Conservation (phyloP, 148 eudicot genomes). For the Cornus suecica region DNA sequence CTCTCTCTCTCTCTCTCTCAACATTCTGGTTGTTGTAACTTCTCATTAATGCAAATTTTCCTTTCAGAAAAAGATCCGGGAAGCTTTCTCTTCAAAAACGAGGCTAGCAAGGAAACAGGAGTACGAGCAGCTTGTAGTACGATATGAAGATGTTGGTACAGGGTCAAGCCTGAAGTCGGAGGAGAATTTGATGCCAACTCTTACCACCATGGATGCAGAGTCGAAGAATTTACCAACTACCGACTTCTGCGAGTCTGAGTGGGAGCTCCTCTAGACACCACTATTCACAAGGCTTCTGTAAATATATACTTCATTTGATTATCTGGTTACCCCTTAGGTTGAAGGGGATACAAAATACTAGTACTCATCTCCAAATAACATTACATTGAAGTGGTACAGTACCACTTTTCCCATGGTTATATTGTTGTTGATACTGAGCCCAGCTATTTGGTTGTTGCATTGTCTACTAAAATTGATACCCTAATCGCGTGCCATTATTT, state of each 20-base stretch:
- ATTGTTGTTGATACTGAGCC: no score
- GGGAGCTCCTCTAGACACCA: constrained; percentile 43
- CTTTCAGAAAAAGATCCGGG: constrained; percentile 39
- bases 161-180: constrained; percentile 6
- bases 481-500: no score
- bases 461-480: no score
- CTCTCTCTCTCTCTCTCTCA: not conserved
- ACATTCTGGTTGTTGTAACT: constrained; percentile 2
- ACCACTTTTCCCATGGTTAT: not conserved
- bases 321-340: not conserved
- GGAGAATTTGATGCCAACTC: not conserved
- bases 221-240: not conserved
- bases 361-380: not conserved
- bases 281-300: constrained; percentile 6
- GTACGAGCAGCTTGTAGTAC: constrained; percentile 25
- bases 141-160: constrained; percentile 11
- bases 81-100: constrained; percentile 34
- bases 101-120: constrained; percentile 34
- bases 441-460: no score
- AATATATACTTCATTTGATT: not conserved
- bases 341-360: not conserved
- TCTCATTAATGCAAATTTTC: constrained; percentile 6
- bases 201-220: not conserved
- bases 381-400: constrained; percentile 1
- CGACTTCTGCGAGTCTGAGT: constrained; percentile 30